Evolutionary conservation across 805 yeast genomes (phyloP).

Genomic region (Kluyveromyces siamensis): DNA sequence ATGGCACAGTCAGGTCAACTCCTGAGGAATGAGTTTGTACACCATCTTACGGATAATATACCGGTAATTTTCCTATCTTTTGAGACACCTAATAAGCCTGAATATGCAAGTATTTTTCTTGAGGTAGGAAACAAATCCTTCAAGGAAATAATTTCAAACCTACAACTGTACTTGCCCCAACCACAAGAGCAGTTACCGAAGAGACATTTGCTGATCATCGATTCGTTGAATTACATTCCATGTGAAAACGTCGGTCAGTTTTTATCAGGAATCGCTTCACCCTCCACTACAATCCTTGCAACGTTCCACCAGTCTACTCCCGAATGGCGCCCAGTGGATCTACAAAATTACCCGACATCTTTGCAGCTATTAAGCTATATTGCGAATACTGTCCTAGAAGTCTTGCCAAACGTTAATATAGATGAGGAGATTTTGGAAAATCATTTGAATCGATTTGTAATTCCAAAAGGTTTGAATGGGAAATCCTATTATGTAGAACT

Average conservation of each 20-base stretch:
- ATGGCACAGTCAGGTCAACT: conserved; percentile 55
- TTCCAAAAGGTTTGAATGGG: conserved; percentile 48
- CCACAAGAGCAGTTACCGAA: conserved; percentile 11
- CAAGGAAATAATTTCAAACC: conserved; percentile 10
- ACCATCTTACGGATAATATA: conserved; percentile 28
- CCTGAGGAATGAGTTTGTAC: conserved; percentile 50
- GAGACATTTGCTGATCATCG: conserved; percentile 47
- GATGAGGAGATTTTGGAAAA: conserved; percentile 44
- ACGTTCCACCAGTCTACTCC: conserved; percentile 39
- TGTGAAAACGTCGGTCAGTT: conserved; percentile 39
- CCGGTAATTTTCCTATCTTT: conserved; percentile 52
- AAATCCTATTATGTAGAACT: conserved; percentile 39
- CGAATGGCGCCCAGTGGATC: conserved; percentile 19
- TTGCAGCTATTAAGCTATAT: conserved; percentile 51
- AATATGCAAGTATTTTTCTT: conserved; percentile 39
- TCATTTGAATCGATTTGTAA: conserved; percentile 30
- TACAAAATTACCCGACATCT: conserved; percentile 44
- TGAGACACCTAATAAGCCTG: conserved; percentile 52
- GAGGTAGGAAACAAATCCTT: conserved; percentile 31
- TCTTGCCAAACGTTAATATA: conserved; percentile 35
- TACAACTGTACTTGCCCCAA: conserved; percentile 17
- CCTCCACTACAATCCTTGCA: conserved; percentile 37
- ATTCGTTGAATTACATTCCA: conserved; percentile 55
- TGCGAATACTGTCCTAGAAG: conserved; percentile 64
- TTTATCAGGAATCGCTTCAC: conserved; percentile 41